Conservation (phyloP, 352 stramenopile species). For the Lagenidium giganteum region DNA sequence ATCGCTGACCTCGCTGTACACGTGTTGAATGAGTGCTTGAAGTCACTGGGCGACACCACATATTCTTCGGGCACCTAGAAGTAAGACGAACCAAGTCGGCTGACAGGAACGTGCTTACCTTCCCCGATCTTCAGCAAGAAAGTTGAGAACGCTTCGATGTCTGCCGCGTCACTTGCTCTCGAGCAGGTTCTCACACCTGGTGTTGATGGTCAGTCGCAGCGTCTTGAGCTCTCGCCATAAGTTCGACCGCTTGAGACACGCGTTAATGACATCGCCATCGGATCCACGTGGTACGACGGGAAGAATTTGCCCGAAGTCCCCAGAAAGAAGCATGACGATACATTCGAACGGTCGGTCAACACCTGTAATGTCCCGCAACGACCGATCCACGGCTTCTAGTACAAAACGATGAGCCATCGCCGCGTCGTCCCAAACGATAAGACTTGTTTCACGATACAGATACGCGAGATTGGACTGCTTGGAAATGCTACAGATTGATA, state of each 20-base stretch:
- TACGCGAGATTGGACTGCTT: background rate
- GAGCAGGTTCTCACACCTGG: no score
- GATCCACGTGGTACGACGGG: no score
- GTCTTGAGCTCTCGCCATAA: no score
- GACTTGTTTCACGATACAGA: background rate
- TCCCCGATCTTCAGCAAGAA: constrained; percentile 2
- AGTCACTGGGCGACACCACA: background rate
- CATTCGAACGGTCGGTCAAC: no score
- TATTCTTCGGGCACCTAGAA: background rate
- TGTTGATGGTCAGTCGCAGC: no score
- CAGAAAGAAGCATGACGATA: no score
- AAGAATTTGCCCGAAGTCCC: no score
- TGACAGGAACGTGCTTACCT: background rate
- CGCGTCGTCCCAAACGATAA: constrained; percentile 8
- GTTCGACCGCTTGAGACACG: no score
- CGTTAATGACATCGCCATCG: no score
- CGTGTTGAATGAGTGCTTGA: background rate
- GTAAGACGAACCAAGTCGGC: no score
- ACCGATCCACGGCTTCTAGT: constrained; percentile 6
- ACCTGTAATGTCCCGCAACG: no score
- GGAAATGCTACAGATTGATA: constrained; percentile 6
- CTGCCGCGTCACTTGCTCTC: no score
- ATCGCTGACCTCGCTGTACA: constrained; percentile 1
- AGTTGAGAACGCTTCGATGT: background rate
- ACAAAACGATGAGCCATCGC: constrained; percentile 3